Evolutionary conservation across 2,329 filamentous ascomycete species (phyloP).

Genomic region (Tetracladium maxilliforme): DNA sequence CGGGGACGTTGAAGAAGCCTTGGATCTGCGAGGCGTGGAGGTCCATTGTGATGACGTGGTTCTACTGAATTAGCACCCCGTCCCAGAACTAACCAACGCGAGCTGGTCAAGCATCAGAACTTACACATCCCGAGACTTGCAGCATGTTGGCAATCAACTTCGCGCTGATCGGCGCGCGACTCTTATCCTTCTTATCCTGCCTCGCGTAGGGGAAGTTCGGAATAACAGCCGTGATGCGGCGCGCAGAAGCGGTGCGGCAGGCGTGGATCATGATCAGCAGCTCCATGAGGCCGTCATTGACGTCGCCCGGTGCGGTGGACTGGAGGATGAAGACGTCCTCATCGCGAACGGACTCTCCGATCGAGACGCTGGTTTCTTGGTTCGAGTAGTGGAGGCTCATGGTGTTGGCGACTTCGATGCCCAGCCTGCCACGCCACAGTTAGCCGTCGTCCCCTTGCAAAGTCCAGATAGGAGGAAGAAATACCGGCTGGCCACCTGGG

Average conservation of each 20-base stretch:
- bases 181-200: conserved; percentile 96
- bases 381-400: conserved; percentile 77
- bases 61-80: no score
- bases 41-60: conserved; percentile 92
- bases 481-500: conserved; percentile 54
- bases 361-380: conserved; percentile 79
- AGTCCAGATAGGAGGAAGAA: no score
- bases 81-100: no score
- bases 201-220: conserved; percentile 94
- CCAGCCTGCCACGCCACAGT: conserved; percentile 34
- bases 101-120: no score
- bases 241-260: conserved; percentile 71
- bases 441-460: no score
- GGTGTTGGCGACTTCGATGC: conserved; percentile 65
- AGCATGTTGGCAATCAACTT: conserved; percentile 97
- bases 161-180: conserved; percentile 87
- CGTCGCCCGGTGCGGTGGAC: conserved; percentile 86
- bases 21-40: conserved; percentile 88
- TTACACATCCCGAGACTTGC: conserved; percentile 85
- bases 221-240: conserved; percentile 87
- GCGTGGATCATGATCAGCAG: conserved; percentile 97
- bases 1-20: conserved; percentile 79
- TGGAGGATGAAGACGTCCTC: conserved; percentile 98
- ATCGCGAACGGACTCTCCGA: conserved; percentile 89
- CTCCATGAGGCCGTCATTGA: conserved; percentile 98